Conservation (phyloP, 208 protist genomes). For the Acanthamoeba lugdunensis region DNA sequence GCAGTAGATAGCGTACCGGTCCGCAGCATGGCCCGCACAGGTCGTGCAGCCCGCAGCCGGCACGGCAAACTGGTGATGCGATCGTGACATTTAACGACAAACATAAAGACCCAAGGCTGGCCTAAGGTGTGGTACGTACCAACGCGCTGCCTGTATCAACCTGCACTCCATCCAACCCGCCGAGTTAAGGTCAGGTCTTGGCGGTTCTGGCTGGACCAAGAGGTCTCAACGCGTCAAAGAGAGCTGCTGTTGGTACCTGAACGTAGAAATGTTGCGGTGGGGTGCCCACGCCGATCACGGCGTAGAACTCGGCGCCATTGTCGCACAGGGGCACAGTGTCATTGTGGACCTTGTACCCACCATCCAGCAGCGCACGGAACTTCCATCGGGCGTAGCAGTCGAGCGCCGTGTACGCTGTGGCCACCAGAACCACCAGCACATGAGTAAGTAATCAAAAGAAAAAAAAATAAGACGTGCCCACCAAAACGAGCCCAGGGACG, state of each 20-base stretch:
- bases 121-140: not conserved
- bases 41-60: not conserved
- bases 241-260: not conserved
- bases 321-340: conserved; percentile 26
- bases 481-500: not conserved
- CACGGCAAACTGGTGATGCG: conserved; percentile 25
- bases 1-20: not conserved
- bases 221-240: not conserved
- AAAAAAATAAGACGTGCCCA: too few species aligned
- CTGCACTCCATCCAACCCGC: not conserved
- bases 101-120: not conserved
- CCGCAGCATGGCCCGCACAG: conserved; percentile 7
- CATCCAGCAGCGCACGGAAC: not conserved
- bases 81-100: not conserved
- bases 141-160: conserved; percentile 49
- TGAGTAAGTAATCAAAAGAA: not conserved
- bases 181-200: not conserved
- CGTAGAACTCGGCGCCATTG: conserved; percentile 56
- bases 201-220: not conserved
- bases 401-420: not conserved
- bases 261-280: conserved; percentile 27
- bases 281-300: conserved; percentile 7
- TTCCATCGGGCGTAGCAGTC: conserved; percentile 5
- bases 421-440: too few species aligned
- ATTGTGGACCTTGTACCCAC: conserved; percentile 12